Conservation (phyloP, 1,284 basidiomycete species). For the Phlebopus sp. region DNA sequence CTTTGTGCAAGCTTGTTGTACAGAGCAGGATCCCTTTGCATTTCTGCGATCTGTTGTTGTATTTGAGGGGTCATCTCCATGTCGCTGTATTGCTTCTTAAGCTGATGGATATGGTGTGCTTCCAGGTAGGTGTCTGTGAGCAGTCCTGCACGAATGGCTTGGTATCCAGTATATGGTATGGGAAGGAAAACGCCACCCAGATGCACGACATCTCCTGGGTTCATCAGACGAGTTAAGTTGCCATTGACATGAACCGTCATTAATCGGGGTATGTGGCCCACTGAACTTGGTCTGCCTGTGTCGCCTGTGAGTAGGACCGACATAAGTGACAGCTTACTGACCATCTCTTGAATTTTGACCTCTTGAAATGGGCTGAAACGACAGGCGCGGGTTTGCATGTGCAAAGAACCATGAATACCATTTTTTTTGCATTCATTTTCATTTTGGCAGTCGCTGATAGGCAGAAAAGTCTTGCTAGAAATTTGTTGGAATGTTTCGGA, state of each 20-base stretch:
- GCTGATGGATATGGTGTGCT: constrained; percentile 85
- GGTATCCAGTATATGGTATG: constrained; percentile 87
- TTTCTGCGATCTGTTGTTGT: constrained; percentile 62
- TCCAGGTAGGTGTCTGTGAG: constrained; percentile 98
- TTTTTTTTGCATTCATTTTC: constrained; percentile 83
- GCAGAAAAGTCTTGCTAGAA: constrained; percentile 88
- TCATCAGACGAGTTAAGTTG: constrained; percentile 86
- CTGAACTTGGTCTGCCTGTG: constrained; percentile 95
- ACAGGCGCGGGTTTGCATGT: constrained; percentile 97
- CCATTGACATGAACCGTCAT: constrained; percentile 97
- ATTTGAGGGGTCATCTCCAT: constrained; percentile 93
- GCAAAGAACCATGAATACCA: constrained; percentile 85
- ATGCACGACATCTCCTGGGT: constrained; percentile 94
- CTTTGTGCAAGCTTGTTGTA: constrained; percentile 84
- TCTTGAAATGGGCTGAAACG: constrained; percentile 99
- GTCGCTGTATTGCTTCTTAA: constrained; percentile 96
- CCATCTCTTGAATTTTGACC: constrained; percentile 99
- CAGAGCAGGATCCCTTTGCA: constrained; percentile 75
- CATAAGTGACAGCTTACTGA: constrained; percentile 31
- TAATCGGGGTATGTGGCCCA: constrained; percentile 97
- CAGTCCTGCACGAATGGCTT: constrained; percentile 89
- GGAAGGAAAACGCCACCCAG: constrained; percentile 88
- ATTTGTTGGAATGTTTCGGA: constrained; percentile 99
- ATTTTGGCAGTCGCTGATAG: constrained; percentile 86
- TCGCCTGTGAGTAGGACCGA: constrained; percentile 12